Percentiles rank a stretch among this genome's conserved stretches.
These are phyloP conservation scores for Scheffersomyces parashehatae DNA, from an alignment of 1,139 yeast genomes.

Conservation along the genomic window DNA sequence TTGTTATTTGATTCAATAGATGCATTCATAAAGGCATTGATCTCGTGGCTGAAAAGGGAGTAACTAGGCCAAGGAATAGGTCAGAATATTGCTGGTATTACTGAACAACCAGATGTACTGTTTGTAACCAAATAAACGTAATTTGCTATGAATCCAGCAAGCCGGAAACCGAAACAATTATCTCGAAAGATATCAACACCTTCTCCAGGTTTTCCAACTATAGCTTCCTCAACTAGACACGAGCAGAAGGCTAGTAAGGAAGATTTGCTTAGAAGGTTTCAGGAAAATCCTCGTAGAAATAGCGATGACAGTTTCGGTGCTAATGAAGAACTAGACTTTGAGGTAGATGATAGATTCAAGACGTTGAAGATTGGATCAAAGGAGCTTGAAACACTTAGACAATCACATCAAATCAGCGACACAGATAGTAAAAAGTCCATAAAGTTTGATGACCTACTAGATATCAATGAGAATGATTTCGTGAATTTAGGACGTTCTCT, in stretches of 20 bases:
- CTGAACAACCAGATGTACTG: too few species aligned
- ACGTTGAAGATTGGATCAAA: conserved; percentile 21
- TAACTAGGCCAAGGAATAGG: too few species aligned
- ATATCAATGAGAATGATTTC: background rate
- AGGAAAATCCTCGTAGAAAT: conserved; percentile 19
- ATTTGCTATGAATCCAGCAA: conserved; percentile 10
- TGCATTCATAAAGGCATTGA: too few species aligned
- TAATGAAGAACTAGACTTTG: conserved; percentile 16
- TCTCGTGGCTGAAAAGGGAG: too few species aligned
- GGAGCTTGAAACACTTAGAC: conserved; percentile 17
- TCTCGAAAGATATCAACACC: conserved; percentile 12
- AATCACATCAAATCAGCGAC: background rate
- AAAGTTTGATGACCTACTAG: conserved; percentile 5
- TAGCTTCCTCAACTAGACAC: background rate
- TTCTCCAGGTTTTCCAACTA: conserved; percentile 10
- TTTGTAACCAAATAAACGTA: too few species aligned
- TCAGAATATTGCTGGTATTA: too few species aligned
- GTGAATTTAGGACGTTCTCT: conserved; percentile 11
- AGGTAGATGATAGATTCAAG: conserved; percentile 22
- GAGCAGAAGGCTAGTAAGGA: conserved; percentile 6
- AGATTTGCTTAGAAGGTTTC: conserved; percentile 13
- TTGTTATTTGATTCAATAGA: too few species aligned
- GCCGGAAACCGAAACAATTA: conserved; percentile 9
- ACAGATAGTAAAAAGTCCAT: conserved; percentile 2
- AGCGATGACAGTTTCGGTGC: conserved; percentile 35